Conservation (phyloP, 768 basidiomycete genomes). For the Cytidiella melzeri region DNA sequence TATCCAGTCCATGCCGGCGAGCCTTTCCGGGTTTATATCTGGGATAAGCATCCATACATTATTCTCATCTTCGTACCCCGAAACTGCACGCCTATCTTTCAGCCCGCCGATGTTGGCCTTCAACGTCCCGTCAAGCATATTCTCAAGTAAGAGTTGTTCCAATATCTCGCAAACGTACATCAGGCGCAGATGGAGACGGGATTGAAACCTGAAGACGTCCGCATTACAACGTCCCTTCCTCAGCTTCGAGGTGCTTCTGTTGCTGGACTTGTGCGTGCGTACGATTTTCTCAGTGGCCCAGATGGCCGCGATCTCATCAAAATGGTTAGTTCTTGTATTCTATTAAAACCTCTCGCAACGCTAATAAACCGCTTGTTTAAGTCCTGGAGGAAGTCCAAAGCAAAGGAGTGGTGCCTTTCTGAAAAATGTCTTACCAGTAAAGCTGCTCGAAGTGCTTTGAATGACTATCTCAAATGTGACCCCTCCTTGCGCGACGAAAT, state of each 20-base stretch:
- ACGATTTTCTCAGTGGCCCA: not conserved
- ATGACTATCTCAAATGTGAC: not conserved
- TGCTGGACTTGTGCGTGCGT: not conserved
- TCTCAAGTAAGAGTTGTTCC: not conserved
- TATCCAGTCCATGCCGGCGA: not conserved
- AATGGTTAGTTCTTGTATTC: too few species aligned
- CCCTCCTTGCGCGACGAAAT: not conserved
- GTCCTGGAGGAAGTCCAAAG: not conserved
- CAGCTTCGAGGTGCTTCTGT: not conserved
- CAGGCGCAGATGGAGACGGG: not conserved
- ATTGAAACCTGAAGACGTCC: not conserved
- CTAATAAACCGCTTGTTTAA: too few species aligned
- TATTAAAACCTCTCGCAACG: too few species aligned
- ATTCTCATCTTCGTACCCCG: not conserved
- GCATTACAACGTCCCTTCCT: not conserved
- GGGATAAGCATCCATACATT: not conserved
- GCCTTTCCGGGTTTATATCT: not conserved
- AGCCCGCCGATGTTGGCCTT: too few species aligned
- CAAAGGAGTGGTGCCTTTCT: not conserved
- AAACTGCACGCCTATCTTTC: not conserved
- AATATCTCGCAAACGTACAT: not conserved
- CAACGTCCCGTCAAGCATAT: too few species aligned
- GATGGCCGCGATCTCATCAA: not conserved
- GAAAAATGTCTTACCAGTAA: not conserved
- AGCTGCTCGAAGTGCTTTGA: not conserved